Evolutionary conservation across 495 filamentous ascomycete species (phyloP).

Genomic region (Neurospora cerealis): DNA sequence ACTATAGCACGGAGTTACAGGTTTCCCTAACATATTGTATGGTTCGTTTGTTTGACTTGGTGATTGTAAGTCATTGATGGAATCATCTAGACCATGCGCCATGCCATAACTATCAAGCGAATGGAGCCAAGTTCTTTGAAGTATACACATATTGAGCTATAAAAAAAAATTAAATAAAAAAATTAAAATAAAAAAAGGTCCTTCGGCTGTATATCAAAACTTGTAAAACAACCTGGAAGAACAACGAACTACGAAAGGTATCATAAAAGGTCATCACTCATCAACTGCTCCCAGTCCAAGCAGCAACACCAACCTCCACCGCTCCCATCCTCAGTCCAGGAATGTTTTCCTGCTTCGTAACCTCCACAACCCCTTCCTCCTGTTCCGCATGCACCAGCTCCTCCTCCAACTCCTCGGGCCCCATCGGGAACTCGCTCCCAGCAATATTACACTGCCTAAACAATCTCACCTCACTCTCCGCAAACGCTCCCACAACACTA

Average conservation of each 20-base stretch:
- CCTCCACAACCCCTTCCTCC: background rate
- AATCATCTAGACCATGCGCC: too few relatives aligned
- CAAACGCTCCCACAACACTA: constrained; percentile 63
- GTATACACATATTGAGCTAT: too few relatives aligned
- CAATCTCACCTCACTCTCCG: constrained; percentile 56
- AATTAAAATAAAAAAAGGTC: too few relatives aligned
- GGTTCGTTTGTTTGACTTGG: background rate
- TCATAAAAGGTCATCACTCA: background rate
- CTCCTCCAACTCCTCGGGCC: constrained; percentile 19
- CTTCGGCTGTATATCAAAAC: too few relatives aligned
- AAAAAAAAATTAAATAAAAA: too few relatives aligned
- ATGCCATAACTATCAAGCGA: too few relatives aligned
- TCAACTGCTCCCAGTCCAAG: background rate
- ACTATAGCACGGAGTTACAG: background rate
- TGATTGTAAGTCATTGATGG: background rate
- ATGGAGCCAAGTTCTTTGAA: background rate
- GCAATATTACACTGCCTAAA: constrained; percentile 72
- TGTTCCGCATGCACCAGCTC: background rate
- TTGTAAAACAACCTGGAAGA: too few relatives aligned
- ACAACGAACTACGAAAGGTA: background rate
- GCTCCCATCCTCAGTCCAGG: background rate
- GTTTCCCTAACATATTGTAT: background rate
- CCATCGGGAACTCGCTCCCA: constrained; percentile 43
- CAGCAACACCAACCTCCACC: background rate
- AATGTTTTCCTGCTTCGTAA: background rate